Percentiles rank a stretch among this genome's conserved stretches.
These are phyloP conservation scores for Dactylellina cionopaga DNA, from an alignment of 2,329 filamentous ascomycete species.

Conservation along the genomic window DNA sequence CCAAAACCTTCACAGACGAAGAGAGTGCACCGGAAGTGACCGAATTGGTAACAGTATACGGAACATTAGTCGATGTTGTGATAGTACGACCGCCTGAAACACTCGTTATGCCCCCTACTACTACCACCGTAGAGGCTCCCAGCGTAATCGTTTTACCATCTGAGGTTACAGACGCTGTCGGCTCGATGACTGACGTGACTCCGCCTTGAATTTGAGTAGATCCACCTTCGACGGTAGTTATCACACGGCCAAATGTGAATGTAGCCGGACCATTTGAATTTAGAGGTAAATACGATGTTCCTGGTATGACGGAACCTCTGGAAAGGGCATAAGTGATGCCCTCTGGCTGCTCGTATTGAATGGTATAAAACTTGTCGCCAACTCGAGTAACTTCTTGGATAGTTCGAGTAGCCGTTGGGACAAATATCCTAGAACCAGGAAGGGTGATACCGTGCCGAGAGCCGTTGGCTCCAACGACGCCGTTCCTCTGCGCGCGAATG, in stretches of 20 bases:
- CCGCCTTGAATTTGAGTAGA: conserved; percentile 24
- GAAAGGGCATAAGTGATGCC: conserved; percentile 41
- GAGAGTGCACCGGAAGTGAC: conserved; percentile 7
- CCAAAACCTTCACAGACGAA: conserved; percentile 36
- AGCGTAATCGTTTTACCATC: conserved; percentile 15
- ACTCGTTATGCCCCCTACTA: conserved; percentile 17
- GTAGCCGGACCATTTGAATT: conserved; percentile 25
- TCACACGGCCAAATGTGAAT: conserved; percentile 38
- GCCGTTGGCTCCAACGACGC: conserved; percentile 46
- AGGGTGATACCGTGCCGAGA: conserved; percentile 35
- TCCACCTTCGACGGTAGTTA: conserved; percentile 33
- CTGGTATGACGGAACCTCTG: conserved; percentile 41
- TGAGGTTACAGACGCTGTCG: conserved; percentile 40
- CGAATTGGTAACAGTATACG: conserved; percentile 36
- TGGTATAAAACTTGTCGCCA: conserved; percentile 18
- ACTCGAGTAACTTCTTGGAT: conserved; percentile 29
- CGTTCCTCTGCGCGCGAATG: conserved; percentile 39
- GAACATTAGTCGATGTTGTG: conserved; percentile 35
- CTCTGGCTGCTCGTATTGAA: conserved; percentile 46
- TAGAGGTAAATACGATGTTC: conserved; percentile 35
- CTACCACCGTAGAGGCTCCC: conserved; percentile 16
- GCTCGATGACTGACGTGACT: conserved; percentile 27
- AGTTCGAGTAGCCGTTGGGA: conserved; percentile 37
- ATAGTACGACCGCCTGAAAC: conserved; percentile 30
- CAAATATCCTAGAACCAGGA: conserved; percentile 26